Base-by-base conservation (phyloP, 2,329 filamentous ascomycete species). In the Achaetomium macrosporum region DNA sequence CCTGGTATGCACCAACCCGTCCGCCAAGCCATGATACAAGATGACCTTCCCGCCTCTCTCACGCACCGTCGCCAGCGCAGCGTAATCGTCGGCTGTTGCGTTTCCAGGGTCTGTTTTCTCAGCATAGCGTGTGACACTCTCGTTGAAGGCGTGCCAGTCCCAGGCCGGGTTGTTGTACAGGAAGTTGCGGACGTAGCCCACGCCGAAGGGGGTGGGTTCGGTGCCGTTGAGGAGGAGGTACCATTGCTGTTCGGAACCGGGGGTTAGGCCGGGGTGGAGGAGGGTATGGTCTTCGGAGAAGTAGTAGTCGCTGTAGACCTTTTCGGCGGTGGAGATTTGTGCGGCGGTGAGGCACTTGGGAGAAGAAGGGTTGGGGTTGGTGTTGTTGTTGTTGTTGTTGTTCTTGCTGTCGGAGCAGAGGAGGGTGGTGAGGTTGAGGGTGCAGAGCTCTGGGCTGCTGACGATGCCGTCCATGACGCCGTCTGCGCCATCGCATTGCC, bases 381-480 rank as follows among this genome's bases (percentile, higher is more conserved):
- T n/a, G n/a, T n/a, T n/a, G n/a, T n/a, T 7, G 44, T 54, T 41
- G 35, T 59, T 11, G 48, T 16, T 56, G 42, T 43, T 59, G n/a
- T 31, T 46, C 17, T 17, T 47, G n/a, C 35, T 62, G 8, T 63
- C 64, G 35, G 66, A 68, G 47, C 72, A 75, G 35, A 73, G 66
- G 3, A 74, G 63, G 7, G 55, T 56, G n/a, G 65, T 64, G 15
- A 71, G 65, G 33, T 71, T 64, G 41, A 72, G 69, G 15, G 63
- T 53, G 62, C 77, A 78, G 35, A 66, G 63, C 4, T 68, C 61
- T 0, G 76, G 72, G 29, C 71, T 68, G 48, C 68, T 71, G 40
- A 81, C 69, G 50, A 79, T 74, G 25, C 65, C 66, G 57, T 80
- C 76, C 3, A 66, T 61, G 2, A 76, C 62, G 8, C 76, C 75